Evolutionary conservation across 2,329 filamentous ascomycete species (phyloP).

Genomic region (Aspergillus sp.): DNA sequence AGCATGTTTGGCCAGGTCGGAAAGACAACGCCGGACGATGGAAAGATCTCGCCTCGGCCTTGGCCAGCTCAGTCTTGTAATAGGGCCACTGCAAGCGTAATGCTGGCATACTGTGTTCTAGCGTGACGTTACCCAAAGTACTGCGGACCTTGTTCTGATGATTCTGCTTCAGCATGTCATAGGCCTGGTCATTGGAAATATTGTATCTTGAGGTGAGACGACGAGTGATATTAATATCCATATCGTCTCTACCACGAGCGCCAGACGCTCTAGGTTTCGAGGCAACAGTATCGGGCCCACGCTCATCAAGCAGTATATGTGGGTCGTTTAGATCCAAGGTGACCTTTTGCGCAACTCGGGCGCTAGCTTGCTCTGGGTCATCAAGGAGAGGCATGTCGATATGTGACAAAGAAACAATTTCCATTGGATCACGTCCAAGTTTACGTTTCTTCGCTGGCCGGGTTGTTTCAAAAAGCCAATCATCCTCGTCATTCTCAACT

Average conservation of each 20-base stretch:
- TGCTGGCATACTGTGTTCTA: conserved; percentile 92
- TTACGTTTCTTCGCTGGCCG: conserved; percentile 68
- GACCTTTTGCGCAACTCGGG: conserved; percentile 73
- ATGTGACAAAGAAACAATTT: conserved; percentile 54
- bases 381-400: conserved; percentile 73
- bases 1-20: conserved; percentile 66
- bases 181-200: conserved; percentile 92
- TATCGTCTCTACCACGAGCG: conserved; percentile 51
- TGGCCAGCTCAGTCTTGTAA: conserved; percentile 80
- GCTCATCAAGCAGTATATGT: conserved; percentile 77
- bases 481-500: conserved; percentile 40
- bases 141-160: conserved; percentile 94
- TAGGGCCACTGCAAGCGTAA: conserved; percentile 92
- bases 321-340: conserved; percentile 86
- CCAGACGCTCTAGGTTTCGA: conserved; percentile 50
- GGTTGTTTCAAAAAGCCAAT: conserved; percentile 49
- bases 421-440: conserved; percentile 42
- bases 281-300: conserved; percentile 62
- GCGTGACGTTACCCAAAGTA: conserved; percentile 83
- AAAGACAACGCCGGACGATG: conserved; percentile 79
- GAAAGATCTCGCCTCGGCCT: conserved; percentile 74
- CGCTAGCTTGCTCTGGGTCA: conserved; percentile 72
- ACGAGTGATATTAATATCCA: conserved; percentile 70
- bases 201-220: conserved; percentile 84
- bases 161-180: conserved; percentile 94